These are phyloP conservation scores for Zychaea mexicana DNA, from an alignment of 371 early-diverging fungal genomes.

Conservation along the genomic window DNA sequence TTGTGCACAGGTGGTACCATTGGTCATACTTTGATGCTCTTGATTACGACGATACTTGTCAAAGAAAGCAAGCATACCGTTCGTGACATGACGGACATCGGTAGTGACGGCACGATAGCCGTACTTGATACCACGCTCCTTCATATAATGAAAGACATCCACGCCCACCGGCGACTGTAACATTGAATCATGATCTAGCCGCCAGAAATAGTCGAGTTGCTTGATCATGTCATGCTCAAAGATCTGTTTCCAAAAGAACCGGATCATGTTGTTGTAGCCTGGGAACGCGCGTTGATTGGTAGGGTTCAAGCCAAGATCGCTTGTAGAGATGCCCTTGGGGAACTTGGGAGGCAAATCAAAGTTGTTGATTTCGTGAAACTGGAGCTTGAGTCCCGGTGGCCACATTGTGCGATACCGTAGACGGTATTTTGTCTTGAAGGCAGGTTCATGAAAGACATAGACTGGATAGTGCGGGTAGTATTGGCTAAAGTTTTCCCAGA, in stretches of 20 bases:
- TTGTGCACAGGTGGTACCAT: constrained; percentile 1
- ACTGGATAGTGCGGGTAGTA: constrained; percentile 17
- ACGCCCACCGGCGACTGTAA: constrained; percentile 13
- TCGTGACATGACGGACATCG: constrained; percentile 18
- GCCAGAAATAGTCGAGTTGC: constrained; percentile 22
- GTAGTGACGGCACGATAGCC: constrained; percentile 17
- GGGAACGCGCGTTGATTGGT: constrained; percentile 23
- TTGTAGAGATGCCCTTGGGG: constrained; percentile 3
- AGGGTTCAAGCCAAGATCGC: constrained; percentile 13
- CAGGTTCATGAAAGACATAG: constrained; percentile 19
- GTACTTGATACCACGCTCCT: constrained; percentile 9
- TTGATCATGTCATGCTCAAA: constrained; percentile 12
- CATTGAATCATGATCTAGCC: constrained; percentile 19
- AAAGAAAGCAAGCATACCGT: constrained; percentile 22
- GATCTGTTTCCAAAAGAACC: constrained; percentile 21
- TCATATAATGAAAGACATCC: constrained; percentile 23
- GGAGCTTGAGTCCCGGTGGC: constrained; percentile 13
- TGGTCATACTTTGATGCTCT: not conserved
- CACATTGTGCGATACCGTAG: constrained; percentile 15
- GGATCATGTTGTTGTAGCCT: constrained; percentile 27
- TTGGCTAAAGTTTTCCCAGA: constrained; percentile 20
- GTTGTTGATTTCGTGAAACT: constrained; percentile 8
- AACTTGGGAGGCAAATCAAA: constrained; percentile 12
- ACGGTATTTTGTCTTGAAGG: constrained; percentile 14
- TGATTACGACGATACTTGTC: constrained; percentile 16